Percentiles rank a stretch among this genome's conserved stretches.
Evolutionary conservation across 345 rosid genomes (phyloP).

Genomic region (Adansonia digitata): DNA sequence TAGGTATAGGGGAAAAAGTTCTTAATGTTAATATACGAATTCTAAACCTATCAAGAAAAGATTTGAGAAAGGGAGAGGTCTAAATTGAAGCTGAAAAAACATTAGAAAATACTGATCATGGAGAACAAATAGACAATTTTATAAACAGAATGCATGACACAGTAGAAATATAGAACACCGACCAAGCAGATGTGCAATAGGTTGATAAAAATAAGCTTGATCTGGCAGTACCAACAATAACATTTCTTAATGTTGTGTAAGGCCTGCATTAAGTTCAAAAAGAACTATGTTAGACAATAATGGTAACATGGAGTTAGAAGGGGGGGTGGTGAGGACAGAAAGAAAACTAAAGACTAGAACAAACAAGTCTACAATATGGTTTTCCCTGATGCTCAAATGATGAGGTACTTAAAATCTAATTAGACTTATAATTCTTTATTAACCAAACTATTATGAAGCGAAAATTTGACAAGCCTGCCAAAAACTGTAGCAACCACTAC

Average conservation of each 20-base stretch:
- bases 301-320: not conserved
- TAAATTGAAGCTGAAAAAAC: not conserved
- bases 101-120: not conserved
- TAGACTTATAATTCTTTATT: not conserved
- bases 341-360: not conserved
- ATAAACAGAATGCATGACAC: constrained; percentile 2
- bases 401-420: not conserved
- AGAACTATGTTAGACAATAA: constrained; percentile 10
- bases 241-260: constrained; percentile 58
- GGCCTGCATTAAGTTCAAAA: constrained; percentile 49
- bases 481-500: not conserved
- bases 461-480: not conserved
- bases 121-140: not conserved
- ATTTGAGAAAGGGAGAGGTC: not conserved
- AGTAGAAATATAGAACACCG: constrained; percentile 23
- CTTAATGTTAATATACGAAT: no score
- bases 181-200: constrained; percentile 94
- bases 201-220: constrained; percentile 87
- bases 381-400: not conserved
- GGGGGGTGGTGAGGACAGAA: not conserved
- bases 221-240: constrained; percentile 81
- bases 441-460: not conserved
- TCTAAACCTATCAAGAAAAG: not conserved
- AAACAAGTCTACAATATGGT: not conserved
- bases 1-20: no score